Conservation (phyloP, 176 grass and related monocot genomes). For the Oryza punctata region DNA sequence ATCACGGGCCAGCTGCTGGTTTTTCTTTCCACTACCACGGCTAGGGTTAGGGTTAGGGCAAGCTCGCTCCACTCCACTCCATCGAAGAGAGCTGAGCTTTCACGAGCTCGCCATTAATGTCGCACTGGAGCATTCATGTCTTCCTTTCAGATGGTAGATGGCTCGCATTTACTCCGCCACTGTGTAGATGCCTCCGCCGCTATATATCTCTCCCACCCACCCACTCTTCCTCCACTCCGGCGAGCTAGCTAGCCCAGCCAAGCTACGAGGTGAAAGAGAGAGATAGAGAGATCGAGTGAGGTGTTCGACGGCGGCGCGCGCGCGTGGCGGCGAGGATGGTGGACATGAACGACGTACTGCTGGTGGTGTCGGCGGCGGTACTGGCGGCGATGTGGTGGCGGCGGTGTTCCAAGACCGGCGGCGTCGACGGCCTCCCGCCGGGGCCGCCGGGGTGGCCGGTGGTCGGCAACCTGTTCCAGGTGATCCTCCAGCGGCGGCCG, state of each 20-base stretch:
- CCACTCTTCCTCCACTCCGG: not conserved
- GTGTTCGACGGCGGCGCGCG: not conserved
- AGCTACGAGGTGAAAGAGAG: not conserved
- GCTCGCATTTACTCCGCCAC: slow-evolving; percentile 43
- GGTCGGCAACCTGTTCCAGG: slow-evolving; percentile 95
- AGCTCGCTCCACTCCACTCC: not conserved
- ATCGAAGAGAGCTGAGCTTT: not conserved
- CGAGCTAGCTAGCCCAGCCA: not conserved
- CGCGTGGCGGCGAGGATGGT: slow-evolving; percentile 1
- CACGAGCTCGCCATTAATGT: slow-evolving; percentile 36
- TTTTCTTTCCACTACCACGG: not conserved
- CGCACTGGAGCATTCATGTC: slow-evolving; percentile 48
- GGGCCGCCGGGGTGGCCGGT: slow-evolving; percentile 90
- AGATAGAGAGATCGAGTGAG: not conserved
- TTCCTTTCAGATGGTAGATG: slow-evolving; percentile 53
- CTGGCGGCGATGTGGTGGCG: slow-evolving; percentile 74
- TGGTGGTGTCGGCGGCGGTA: slow-evolving; percentile 44
- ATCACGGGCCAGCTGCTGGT: not conserved
- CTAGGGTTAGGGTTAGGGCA: not conserved
- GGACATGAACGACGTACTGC: slow-evolving; percentile 62
- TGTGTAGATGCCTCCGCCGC: not conserved
- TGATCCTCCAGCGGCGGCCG: slow-evolving; percentile 78
- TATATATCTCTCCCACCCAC: slow-evolving; percentile 48
- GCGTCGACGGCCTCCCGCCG: slow-evolving; percentile 60
- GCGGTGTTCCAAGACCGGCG: slow-evolving; percentile 60